Evolutionary conservation across 805 yeast genomes (phyloP).

Genomic region (Wickerhamiella sorbophila): DNA sequence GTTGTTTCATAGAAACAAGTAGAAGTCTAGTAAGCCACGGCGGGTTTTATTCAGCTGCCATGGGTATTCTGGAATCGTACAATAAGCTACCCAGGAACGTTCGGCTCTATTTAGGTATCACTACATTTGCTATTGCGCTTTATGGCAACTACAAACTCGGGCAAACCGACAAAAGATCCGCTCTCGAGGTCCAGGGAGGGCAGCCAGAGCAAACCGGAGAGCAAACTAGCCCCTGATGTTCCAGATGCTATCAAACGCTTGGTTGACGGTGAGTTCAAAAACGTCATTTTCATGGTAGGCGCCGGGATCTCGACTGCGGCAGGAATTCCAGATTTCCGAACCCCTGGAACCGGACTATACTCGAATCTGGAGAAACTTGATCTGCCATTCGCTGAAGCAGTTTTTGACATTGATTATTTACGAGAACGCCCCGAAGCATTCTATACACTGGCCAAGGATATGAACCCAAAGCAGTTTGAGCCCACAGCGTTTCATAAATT

Average conservation of each 20-base stretch:
- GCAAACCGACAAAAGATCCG: conserved; percentile 8
- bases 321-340: conserved; percentile 91
- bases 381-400: conserved; percentile 90
- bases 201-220: conserved; percentile 2
- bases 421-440: conserved; percentile 67
- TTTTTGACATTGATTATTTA: conserved; percentile 78
- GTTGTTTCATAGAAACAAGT: conserved; percentile 38
- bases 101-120: conserved; percentile 13
- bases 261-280: conserved; percentile 13
- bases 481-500: conserved; percentile 77
- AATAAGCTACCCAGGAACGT: conserved; percentile 11
- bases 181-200: conserved; percentile 7
- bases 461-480: conserved; percentile 74
- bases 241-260: conserved; percentile 7
- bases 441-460: conserved; percentile 66
- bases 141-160: conserved; percentile 16
- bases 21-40: neutral
- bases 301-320: conserved; percentile 92
- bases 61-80: conserved; percentile 13
- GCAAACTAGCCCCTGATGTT: neutral
- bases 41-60: neutral
- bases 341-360: conserved; percentile 71
- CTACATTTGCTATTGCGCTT: conserved; percentile 14
- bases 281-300: conserved; percentile 38
- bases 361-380: conserved; percentile 55